Conservation (phyloP, 78 protist species). For the Cavenderia fasciculata region DNA sequence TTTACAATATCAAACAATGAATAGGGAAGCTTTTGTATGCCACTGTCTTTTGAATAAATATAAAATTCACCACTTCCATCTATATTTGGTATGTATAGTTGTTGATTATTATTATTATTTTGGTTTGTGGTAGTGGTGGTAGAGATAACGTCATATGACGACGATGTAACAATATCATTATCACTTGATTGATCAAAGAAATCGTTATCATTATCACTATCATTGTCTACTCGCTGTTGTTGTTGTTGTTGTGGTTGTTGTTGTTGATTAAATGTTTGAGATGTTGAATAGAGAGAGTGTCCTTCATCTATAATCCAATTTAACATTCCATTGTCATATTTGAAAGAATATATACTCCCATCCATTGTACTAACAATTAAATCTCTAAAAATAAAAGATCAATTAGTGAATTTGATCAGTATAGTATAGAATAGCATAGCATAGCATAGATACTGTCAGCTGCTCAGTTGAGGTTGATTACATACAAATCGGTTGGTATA, state of each 20-base stretch:
- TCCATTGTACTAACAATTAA: conserved; percentile 43
- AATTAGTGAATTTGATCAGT: neutral
- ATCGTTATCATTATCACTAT: neutral
- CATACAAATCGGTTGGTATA: neutral
- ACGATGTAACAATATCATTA: neutral
- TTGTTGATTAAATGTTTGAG: neutral
- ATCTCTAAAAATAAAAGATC: neutral
- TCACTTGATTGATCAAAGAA: neutral
- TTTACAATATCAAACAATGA: conserved; percentile 32
- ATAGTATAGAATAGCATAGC: neutral
- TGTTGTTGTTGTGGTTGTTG: neutral
- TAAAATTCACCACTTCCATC: conserved; percentile 60
- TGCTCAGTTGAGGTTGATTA: too few relatives aligned
- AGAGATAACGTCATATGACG: neutral
- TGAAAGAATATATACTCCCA: conserved; percentile 53
- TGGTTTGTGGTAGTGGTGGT: neutral
- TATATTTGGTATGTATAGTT: conserved; percentile 14
- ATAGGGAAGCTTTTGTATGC: conserved; percentile 41
- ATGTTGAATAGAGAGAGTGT: conserved; percentile 18
- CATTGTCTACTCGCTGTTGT: neutral
- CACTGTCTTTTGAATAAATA: neutral
- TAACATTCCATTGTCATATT: conserved; percentile 12
- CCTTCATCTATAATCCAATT: conserved; percentile 32
- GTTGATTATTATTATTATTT: neutral
- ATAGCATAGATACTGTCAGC: neutral